Evolutionary conservation across 371 early-diverging fungal species (phyloP).

Genomic region (Mycotypha africana): DNA sequence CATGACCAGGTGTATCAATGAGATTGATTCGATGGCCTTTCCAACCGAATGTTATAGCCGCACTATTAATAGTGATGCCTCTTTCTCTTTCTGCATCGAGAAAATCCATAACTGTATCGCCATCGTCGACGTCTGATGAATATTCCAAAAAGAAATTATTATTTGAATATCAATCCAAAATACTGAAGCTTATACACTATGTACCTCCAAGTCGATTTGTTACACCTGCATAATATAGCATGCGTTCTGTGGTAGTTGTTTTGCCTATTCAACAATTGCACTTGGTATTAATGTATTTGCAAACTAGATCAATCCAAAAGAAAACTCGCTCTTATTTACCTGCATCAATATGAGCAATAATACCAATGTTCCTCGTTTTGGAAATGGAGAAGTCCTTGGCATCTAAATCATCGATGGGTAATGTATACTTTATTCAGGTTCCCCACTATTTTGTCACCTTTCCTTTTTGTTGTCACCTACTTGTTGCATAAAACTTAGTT

Average conservation of each 20-base stretch:
- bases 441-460: no score
- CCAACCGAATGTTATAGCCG: slow-evolving; percentile 95
- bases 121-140: slow-evolving; percentile 85
- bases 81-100: slow-evolving; percentile 86
- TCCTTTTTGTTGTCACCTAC: no score
- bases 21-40: slow-evolving; percentile 77
- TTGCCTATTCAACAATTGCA: slow-evolving; percentile 72
- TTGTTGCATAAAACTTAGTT: no score
- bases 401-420: no score
- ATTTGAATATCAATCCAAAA: background rate
- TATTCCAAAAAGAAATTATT: no score
- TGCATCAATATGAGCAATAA: slow-evolving; percentile 97
- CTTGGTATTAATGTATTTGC: no score
- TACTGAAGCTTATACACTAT: background rate
- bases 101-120: slow-evolving; percentile 94
- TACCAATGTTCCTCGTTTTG: slow-evolving; percentile 90
- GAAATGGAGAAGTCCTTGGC: slow-evolving; percentile 46
- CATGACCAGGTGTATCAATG: slow-evolving; percentile 97
- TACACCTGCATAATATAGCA: slow-evolving; percentile 91
- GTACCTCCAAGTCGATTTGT: slow-evolving; percentile 80
- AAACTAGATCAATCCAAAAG: no score
- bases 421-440: no score
- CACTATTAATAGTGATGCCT: slow-evolving; percentile 94
- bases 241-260: slow-evolving; percentile 96
- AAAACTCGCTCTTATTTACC: no score